Evolutionary conservation across 768 basidiomycete species (phyloP), one percentile per base, ranked within the genome.

Genomic region (Pleurotus eryngii): DNA sequence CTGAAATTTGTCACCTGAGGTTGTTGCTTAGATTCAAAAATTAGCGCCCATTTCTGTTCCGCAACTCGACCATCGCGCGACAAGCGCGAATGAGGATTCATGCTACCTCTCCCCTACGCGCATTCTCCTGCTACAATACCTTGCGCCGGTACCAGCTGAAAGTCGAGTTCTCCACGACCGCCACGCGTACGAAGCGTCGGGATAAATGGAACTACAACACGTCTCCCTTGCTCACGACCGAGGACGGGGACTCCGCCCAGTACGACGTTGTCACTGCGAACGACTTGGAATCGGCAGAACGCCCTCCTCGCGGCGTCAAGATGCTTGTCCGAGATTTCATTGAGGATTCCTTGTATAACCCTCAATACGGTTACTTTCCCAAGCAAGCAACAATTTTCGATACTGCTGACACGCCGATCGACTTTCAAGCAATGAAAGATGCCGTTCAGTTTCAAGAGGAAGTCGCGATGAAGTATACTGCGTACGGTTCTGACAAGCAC

Each of bases 321-420:
- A 95, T 98, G 92, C 86, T 98, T 37, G 86, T 88, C 46, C 85
- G 97, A 61, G 96, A 99, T 74, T 99, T 90, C 68, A 94, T 99
- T 59, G 94, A 98, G 67, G 97, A 99, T 68, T 87, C 91, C 6
- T 73, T 99, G 38, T 99, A 99, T 76, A 98, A 99, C 70, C 95
- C 94, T 3, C 75, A 95, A 70, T 98, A 99, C 68, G 97, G 97
- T 38, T 99, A 99, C 74, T 98, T 99, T 70, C 86, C 93, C 27
- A 89, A 90, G 64, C 90, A 94, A 65, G 96, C 91, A 1, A 89
- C 85, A 46, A 98, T 99, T 61, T 92, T 97, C 69, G 85, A 86
- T 39, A 76, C 83, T 1, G 75, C 83, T 14, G 77, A 83, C 30
- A 70, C 68, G 3, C 68, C 75, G 63, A 86, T 96, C 63, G 78